Evolutionary conservation across 2,329 filamentous ascomycete genomes (phyloP).

Genomic region (Erysiphe pulchra): DNA sequence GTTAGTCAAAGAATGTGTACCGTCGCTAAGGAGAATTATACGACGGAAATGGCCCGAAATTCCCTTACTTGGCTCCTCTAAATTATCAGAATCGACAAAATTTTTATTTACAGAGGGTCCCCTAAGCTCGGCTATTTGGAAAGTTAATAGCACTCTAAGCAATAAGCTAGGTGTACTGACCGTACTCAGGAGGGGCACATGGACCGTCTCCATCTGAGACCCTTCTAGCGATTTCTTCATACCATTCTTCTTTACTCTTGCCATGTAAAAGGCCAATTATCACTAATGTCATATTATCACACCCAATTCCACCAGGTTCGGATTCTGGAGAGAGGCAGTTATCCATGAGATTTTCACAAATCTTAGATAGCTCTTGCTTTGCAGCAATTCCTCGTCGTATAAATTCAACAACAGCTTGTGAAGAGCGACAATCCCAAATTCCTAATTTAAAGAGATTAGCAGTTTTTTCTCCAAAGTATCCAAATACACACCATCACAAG

Average conservation of each 20-base stretch:
- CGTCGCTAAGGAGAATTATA: constrained; percentile 87
- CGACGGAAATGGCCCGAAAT: constrained; percentile 55
- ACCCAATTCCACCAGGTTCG: constrained; percentile 90
- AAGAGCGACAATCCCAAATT: constrained; percentile 99
- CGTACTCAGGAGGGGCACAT: constrained; percentile 96
- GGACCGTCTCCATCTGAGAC: constrained; percentile 93
- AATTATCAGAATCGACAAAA: constrained; percentile 57
- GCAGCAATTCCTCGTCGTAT: constrained; percentile 87
- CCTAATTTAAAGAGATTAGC: constrained; percentile 25
- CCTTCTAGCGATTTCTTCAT: constrained; percentile 77
- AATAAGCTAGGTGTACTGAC: constrained; percentile 24
- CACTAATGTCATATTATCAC: constrained; percentile 98
- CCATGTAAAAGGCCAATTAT: constrained; percentile 74
- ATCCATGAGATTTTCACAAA: constrained; percentile 99
- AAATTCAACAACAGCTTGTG: constrained; percentile 90
- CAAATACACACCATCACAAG: constrained; percentile 59
- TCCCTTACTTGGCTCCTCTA: constrained; percentile 33
- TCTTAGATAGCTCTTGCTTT: constrained; percentile 80
- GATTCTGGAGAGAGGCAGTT: constrained; percentile 96
- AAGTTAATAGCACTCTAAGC: constrained; percentile 8
- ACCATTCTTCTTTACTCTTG: constrained; percentile 93
- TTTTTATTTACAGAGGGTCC: constrained; percentile 61
- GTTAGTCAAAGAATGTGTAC: constrained; percentile 74
- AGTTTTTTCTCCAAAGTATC: background rate
- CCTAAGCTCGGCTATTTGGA: constrained; percentile 48